Base-by-base conservation (phyloP, 2,329 filamentous ascomycete species). In the Penicillium brevicompactum region DNA sequence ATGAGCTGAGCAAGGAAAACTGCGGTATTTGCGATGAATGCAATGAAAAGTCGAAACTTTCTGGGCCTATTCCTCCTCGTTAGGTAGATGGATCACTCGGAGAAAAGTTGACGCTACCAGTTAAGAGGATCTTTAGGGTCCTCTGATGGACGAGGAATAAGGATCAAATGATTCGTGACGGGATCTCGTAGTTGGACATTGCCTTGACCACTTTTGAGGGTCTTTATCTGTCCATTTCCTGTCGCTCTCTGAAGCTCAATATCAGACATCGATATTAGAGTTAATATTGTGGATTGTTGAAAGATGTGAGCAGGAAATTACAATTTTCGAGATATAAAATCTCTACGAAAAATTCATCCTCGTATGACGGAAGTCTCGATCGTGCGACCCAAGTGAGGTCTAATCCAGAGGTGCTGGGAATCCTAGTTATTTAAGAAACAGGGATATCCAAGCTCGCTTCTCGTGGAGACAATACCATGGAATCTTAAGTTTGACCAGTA, bases 141-240 rank as follows among this genome's bases (percentile, higher is more conserved):
- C 7, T 31, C 45, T 9, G 55, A 57, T 10, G 55, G 55, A n/a
- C 22, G 45, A 9, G 49, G 54, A 1, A 57, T 46, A 2, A 53
- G 49, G n/a, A 57, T 46, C 30, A 53, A 40, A 10, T 52, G 45
- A 31, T 49, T 49, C 4, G 49, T 57, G 21, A 31, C 44, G 4
- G 41, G 49, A 31, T 57, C 32, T 24, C 50, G 46, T 6, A 57
- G 49, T 18, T 80, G 9, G 7, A 41, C 38, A 41, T 21, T 21
- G 16, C 38, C 38, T 1, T 10, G 38, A 11, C 10, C 16, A 41
- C n/a, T 10, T 6, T 4, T 21, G 1, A 41, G 1, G 32, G 32
- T 11, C 38, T 18, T 18, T 3, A 16, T 38, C 14, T 16, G 37
- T 38, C n/a, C 8, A 16, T 16, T 22, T 18, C 10, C 21, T 9